Evolutionary conservation across 495 filamentous ascomycete genomes (phyloP), one percentile per base, ranked within the genome.

Genomic region (Hyaloscypha variabilis): DNA sequence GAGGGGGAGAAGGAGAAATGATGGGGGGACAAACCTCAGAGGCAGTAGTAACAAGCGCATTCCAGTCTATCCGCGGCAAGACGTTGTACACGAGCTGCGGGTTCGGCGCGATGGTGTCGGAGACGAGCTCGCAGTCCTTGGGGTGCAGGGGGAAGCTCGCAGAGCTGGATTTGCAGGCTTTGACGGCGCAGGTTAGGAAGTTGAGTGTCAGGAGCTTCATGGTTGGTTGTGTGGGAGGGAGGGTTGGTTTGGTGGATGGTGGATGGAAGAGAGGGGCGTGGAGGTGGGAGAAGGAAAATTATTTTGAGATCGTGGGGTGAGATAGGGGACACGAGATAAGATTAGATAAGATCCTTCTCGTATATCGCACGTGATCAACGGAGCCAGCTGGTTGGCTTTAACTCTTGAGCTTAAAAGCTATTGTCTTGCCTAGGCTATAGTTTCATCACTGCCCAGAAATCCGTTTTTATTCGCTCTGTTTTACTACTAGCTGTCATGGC

Each of bases 141-240:
- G 94, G 94, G 75, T 97, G 96, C 24, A 98, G 82, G 0, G 96
- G 94, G 71, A 96, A 97, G 11, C 93, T 90, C 36, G 81, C 76
- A 11, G 87, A 76, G 10, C 85, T 85, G 61, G 87, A 79, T 77
- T 97, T 97, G 88, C 95, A 99, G 39, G 90, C 77, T 78, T 96
- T 97, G 70, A 96, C 89, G 24, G 95, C 94, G 83, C 95, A 99
- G 65, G 92, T 94, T 71, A 99, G 83, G 77, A 98, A 99, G 78
- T 98, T 98, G 69, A 94, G 90, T 55, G 94, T 98, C 53, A 99
- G 86, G 65, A 99, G 80, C 77, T 98, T 99, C 95, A 99, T 97
- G 62, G 64, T 65, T n/a, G 59, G 39, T 31, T 58, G 54, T n/a
- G 30, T 58, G 25, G 3, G 49, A 19, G 3, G 24, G 49, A 14